Base-by-base conservation (phyloP, 768 basidiomycete species). In the Hortiboletus campestris region DNA sequence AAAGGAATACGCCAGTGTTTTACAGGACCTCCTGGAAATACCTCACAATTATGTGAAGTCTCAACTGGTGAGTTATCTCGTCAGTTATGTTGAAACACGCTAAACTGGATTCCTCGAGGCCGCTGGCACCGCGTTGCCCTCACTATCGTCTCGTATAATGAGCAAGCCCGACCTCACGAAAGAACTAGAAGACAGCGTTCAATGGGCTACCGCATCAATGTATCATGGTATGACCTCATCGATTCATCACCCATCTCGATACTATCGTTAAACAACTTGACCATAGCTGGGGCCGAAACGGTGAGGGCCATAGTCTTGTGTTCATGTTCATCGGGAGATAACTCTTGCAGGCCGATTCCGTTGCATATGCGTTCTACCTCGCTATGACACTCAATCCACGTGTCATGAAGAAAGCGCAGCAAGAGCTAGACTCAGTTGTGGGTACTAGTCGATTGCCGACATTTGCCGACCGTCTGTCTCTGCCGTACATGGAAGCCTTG, bases 381-480 rank as follows among this genome's bases (percentile, higher is more conserved):
- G 71, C 66, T 5, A 71, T 72, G 70, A 57, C 60, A 25, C 61
- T 67, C 40, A 56, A 60, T 39, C 71, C 72, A 9, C 56, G 42
- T 6, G 63, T 66, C 17, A 55, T 65, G 61, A 59, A 56, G 46
- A 68, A 59, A 40, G 70, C 63, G 0, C 70, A 67, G 46, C 58
- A 55, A 36, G 71, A 72, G 46, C 47, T 73, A 8, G 70, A 68
- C 35, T n/a, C 50, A 0, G 61, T 72, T 0, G 58, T 72, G 11
- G 72, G 72, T 19, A 22, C 43, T 10, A 50, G 58, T 12, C 58
- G 55, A 35, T 41, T 71, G 34, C 70, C 70, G 10, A 65, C 60
- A 0, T 68, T 67, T 16, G 36, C 60, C 5, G 70, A 71, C 51
- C 60, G 64, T 4, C 36, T 40, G 0, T 61, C 61, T 29, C 52